phyloP scores from a whole-genome alignment of 2,329 filamentous ascomycete genomes.

The Verticillium isaacii region DNA sequence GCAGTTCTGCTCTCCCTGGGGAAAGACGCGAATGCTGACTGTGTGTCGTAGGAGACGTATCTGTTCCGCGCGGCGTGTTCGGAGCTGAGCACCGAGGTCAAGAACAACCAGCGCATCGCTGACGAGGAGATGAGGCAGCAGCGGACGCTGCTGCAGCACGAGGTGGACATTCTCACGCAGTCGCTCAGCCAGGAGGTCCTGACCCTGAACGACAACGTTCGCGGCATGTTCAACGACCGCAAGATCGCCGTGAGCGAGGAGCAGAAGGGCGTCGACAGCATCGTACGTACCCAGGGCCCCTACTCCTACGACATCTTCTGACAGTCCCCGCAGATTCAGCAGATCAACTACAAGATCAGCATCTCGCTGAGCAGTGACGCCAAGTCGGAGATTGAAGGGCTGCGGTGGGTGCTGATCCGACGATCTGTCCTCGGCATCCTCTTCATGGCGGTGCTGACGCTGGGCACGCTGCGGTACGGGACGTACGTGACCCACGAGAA shows the following conservation, averaged over 20 bases:
- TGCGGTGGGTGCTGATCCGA: conserved; percentile 78
- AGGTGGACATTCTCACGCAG: conserved; percentile 89
- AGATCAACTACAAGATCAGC: conserved; percentile 95
- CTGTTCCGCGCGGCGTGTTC: conserved; percentile 91
- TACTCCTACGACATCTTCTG: conserved; percentile 3
- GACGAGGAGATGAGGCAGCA: conserved; percentile 81
- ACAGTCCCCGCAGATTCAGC: conserved; percentile 61
- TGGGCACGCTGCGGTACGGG: conserved; percentile 55
- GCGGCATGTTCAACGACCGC: conserved; percentile 92
- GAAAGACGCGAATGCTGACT: conserved; percentile 9
- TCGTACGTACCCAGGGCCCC: conserved; percentile 43
- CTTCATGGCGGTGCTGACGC: conserved; percentile 59
- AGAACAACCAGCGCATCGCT: conserved; percentile 68
- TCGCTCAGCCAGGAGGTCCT: conserved; percentile 77
- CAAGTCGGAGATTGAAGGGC: conserved; percentile 84
- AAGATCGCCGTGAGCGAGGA: conserved; percentile 89
- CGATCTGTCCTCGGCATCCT: conserved; percentile 60
- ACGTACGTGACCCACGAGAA: conserved; percentile 50
- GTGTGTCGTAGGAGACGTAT: conserved; percentile 64
- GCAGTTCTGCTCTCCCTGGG: background rate
- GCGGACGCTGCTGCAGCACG: conserved; percentile 82
- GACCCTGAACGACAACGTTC: conserved; percentile 83
- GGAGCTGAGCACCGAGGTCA: conserved; percentile 83
- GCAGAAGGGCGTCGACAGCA: conserved; percentile 77
- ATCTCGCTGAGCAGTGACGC: conserved; percentile 84